Conservation (phyloP, 2,329 filamentous ascomycete species). For the Fusarium chlamydosporum region DNA sequence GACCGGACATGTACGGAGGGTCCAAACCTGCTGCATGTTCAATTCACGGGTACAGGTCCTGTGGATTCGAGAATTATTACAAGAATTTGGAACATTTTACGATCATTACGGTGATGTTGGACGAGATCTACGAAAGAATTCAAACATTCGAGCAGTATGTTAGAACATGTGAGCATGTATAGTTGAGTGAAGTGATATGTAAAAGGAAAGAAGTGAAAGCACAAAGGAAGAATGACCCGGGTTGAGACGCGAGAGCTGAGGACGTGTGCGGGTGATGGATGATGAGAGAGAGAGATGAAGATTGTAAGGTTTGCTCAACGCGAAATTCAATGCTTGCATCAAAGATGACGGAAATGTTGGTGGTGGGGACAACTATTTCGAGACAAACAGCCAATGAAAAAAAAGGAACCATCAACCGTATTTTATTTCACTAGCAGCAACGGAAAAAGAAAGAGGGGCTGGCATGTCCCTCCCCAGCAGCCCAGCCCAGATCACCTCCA, state of each 20-base stretch:
- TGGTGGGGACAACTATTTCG: constrained; percentile 4
- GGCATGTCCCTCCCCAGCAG: constrained; percentile 34
- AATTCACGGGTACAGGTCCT: background rate
- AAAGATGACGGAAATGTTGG: constrained; percentile 31
- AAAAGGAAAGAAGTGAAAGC: constrained; percentile 42
- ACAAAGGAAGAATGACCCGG: constrained; percentile 32
- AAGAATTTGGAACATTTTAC: background rate
- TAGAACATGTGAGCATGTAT: background rate
- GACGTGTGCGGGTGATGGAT: constrained; percentile 5
- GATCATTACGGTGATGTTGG: background rate
- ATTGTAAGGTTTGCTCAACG: background rate
- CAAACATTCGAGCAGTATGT: background rate
- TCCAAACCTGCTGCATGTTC: background rate
- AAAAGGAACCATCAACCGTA: constrained; percentile 40
- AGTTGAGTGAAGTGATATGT: constrained; percentile 28
- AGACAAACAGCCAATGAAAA: constrained; percentile 40
- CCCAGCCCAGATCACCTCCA: constrained; percentile 42
- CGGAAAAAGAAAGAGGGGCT: constrained; percentile 37
- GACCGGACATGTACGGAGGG: constrained; percentile 1
- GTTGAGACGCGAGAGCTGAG: constrained; percentile 12
- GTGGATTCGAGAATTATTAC: background rate
- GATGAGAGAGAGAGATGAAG: background rate
- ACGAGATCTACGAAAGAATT: constrained; percentile 6
- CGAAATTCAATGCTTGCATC: constrained; percentile 21
- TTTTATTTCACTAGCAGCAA: constrained; percentile 39